Conservation (phyloP, 2,329 filamentous ascomycete species). For the Neopestalotiopsis rosae region DNA sequence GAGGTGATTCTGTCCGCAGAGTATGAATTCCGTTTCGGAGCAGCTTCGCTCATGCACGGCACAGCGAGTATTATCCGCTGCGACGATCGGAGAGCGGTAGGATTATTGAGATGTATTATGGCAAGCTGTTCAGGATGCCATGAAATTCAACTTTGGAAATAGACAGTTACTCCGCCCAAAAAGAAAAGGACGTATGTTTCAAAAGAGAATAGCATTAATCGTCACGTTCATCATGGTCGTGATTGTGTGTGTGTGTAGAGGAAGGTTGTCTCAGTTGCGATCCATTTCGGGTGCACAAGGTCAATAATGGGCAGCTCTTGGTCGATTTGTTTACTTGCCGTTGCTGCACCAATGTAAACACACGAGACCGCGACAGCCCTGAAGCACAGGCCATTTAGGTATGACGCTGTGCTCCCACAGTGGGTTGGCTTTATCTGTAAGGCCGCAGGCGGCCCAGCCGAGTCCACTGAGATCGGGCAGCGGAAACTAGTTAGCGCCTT, state of each 20-base stretch:
- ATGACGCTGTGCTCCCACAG: slow-evolving; percentile 10
- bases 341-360: slow-evolving; percentile 15
- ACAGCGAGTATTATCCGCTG: background rate
- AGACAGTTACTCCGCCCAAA: background rate
- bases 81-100: background rate
- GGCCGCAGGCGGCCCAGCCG: background rate
- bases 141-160: slow-evolving; percentile 13
- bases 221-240: slow-evolving; percentile 8
- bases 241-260: slow-evolving; percentile 8
- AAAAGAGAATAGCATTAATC: slow-evolving; percentile 18
- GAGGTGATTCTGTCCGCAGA: background rate
- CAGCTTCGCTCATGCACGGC: background rate
- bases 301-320: slow-evolving; percentile 3
- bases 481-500: background rate
- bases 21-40: background rate
- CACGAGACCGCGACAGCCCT: background rate
- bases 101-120: background rate
- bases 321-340: slow-evolving; percentile 18
- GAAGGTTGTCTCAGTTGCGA: background rate
- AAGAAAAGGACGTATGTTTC: slow-evolving; percentile 7
- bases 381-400: slow-evolving; percentile 6
- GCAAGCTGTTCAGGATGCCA: slow-evolving; percentile 11
- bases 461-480: background rate
- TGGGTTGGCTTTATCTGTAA: background rate
- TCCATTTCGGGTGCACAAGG: background rate